A percentile compares a stretch with the other conserved stretches of the same genome.
phyloP scores from a whole-genome alignment of 2,329 filamentous ascomycete genomes.

The Nannizziopsis arthrosporioides region DNA sequence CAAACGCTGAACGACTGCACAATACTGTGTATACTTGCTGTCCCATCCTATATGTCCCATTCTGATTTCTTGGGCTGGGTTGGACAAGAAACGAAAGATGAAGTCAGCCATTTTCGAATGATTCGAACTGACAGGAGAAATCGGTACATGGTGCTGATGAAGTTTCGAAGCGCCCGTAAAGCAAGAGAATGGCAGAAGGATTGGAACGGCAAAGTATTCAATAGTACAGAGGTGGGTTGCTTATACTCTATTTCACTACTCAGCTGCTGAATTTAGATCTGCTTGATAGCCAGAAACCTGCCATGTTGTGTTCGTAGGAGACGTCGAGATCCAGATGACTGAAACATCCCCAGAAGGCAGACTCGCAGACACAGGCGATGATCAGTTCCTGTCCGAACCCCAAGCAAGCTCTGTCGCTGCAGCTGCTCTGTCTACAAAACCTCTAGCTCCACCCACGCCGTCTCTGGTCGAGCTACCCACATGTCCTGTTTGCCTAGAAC shows the following conservation, averaged over 20 bases:
- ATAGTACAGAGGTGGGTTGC: slow-evolving; percentile 66
- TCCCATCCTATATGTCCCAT: slow-evolving; percentile 85
- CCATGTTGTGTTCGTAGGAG: slow-evolving; percentile 88
- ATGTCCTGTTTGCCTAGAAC: slow-evolving; percentile 88
- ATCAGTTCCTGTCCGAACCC: slow-evolving; percentile 41
- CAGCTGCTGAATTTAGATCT: not conserved
- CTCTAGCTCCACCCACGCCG: slow-evolving; percentile 62
- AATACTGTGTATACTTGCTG: slow-evolving; percentile 83
- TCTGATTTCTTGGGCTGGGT: slow-evolving; percentile 86
- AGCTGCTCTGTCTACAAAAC: slow-evolving; percentile 46
- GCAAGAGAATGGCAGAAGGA: slow-evolving; percentile 71
- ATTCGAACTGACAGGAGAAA: slow-evolving; percentile 81
- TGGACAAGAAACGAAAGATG: slow-evolving; percentile 70
- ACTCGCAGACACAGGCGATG: slow-evolving; percentile 52
- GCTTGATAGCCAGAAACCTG: slow-evolving; percentile 66
- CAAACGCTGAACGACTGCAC: slow-evolving; percentile 52
- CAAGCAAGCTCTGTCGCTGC: slow-evolving; percentile 28
- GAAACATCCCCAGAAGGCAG: slow-evolving; percentile 33
- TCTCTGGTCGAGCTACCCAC: slow-evolving; percentile 84
- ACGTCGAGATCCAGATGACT: slow-evolving; percentile 56
- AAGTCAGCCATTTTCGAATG: slow-evolving; percentile 89
- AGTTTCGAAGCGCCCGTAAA: slow-evolving; percentile 64
- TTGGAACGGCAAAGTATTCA: slow-evolving; percentile 90
- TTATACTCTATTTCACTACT: slow-evolving; percentile 4
- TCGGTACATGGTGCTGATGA: slow-evolving; percentile 90